Conservation (phyloP, 176 grass and related monocot genomes). For the Pontederia paniculata region DNA sequence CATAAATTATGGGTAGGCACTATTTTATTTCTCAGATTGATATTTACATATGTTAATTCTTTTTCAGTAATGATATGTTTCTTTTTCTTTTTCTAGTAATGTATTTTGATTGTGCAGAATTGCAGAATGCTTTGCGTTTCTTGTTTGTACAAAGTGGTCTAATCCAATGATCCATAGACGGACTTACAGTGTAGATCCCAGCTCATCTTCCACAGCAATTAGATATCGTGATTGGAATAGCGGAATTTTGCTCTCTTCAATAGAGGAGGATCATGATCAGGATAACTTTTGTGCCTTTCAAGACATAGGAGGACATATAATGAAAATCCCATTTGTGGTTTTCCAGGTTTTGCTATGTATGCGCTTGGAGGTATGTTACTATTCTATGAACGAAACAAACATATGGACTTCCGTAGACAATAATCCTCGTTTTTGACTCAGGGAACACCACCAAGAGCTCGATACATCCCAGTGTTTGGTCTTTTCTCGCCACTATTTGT, state of each 20-base stretch:
- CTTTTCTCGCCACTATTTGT: conserved; percentile 64
- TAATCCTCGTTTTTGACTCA: conserved; percentile 12
- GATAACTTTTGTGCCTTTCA: conserved; percentile 32
- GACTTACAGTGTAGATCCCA: conserved; percentile 25
- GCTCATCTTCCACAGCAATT: conserved; percentile 16
- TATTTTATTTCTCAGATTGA: not conserved
- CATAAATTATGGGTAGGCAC: conserved; percentile 64
- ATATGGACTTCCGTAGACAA: not conserved
- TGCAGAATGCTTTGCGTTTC: conserved; percentile 61
- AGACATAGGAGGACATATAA: conserved; percentile 50
- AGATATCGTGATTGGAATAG: conserved; percentile 23
- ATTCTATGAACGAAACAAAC: conserved; percentile 8
- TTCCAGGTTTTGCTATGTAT: conserved; percentile 68
- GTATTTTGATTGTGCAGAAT: conserved; percentile 31
- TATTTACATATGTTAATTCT: no score
- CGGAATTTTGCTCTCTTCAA: conserved; percentile 22
- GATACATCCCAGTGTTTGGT: conserved; percentile 43
- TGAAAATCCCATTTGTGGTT: conserved; percentile 49
- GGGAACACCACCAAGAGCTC: conserved; percentile 53
- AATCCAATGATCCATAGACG: conserved; percentile 51
- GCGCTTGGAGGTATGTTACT: conserved; percentile 52
- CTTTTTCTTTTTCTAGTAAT: no score
- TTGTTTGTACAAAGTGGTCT: conserved; percentile 57
- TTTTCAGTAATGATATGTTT: no score
- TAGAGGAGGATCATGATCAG: conserved; percentile 25